Evolutionary conservation across 768 basidiomycete genomes (phyloP).

Genomic region (Russula sp.): DNA sequence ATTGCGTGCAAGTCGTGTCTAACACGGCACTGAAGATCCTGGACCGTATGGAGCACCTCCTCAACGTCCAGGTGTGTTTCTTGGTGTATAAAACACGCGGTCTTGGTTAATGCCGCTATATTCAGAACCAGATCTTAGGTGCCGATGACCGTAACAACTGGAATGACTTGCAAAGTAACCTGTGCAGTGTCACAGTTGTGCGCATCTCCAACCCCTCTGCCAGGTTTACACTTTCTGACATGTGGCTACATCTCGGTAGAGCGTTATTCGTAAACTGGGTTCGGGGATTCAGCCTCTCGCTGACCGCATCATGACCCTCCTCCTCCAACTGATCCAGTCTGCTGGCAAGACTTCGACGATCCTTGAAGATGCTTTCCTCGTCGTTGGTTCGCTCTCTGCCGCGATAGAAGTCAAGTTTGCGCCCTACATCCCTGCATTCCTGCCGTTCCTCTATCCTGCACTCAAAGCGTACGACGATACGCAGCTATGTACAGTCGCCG

Average conservation of each 20-base stretch:
- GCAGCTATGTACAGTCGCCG: constrained; percentile 90
- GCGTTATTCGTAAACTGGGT: constrained; percentile 77
- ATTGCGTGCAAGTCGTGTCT: constrained; percentile 74
- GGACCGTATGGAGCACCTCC: constrained; percentile 82
- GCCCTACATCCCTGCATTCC: constrained; percentile 78
- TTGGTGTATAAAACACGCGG: neutral
- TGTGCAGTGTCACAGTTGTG: constrained; percentile 85
- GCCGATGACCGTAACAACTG: constrained; percentile 96
- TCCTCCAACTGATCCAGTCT: constrained; percentile 76
- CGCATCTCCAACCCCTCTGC: constrained; percentile 26
- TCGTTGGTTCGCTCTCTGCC: constrained; percentile 68
- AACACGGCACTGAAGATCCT: constrained; percentile 77
- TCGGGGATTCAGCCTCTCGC: constrained; percentile 80
- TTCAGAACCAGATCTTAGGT: constrained; percentile 86
- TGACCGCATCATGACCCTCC: constrained; percentile 90
- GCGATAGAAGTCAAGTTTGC: constrained; percentile 74
- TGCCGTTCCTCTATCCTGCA: constrained; percentile 81
- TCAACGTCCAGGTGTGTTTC: constrained; percentile 65
- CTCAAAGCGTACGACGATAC: constrained; percentile 92
- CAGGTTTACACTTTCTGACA: neutral
- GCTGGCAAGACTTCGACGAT: constrained; percentile 92
- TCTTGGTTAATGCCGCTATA: neutral
- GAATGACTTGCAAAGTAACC: constrained; percentile 95
- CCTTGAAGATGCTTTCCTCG: constrained; percentile 93
- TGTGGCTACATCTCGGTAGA: constrained; percentile 34